Evolutionary conservation across 768 basidiomycete species (phyloP), one percentile per base, ranked within the genome.

Genomic region (Pleurotus eryngii): DNA sequence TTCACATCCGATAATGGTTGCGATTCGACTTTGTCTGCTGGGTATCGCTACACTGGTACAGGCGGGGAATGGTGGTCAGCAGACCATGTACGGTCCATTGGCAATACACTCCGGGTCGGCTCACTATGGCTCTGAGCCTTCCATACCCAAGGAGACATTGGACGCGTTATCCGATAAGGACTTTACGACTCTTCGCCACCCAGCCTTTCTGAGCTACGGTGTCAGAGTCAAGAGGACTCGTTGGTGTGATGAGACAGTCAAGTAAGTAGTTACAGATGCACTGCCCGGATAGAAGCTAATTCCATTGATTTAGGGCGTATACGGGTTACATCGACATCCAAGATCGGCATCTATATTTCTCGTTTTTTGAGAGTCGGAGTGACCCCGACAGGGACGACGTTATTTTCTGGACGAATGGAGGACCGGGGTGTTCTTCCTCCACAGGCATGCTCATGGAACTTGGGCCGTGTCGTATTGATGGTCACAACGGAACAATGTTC

Each of bases 281-380:
- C 35, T 14, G 38, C n/a, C 37, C 15, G 8, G 4, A 22, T 20
- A 15, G 27, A 4, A 49, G 8, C 47, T 49, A 12, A 24, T n/a
- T 6, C 5, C 42, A 12, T 43, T 14, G 4, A 15, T 35, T 38
- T 30, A 85, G 82, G 17, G 70, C 78, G 1, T 88, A 83, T 65
- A 85, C 85, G 0, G 86, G 86, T 8, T 87, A 87, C 61, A 84
- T 88, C 55, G 86, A 87, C 58, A 76, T 85, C 46, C 74, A 82
- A 64, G 75, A 83, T 4, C 76, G 84, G 4, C 86, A 86, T 63
- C 60, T 87, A 15, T 87, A 86, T 65, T 90, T 90, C 75, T 87
- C 87, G 72, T 90, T 90, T 67, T 90, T 90, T 66, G 87, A 90
- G 66, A 86, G 83, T 56, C 72, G 90, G 49, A 79, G 69, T 50